These are phyloP conservation scores for Macrolepiota dolichaula DNA, from an alignment of 768 basidiomycete species.

Conservation along the genomic window DNA sequence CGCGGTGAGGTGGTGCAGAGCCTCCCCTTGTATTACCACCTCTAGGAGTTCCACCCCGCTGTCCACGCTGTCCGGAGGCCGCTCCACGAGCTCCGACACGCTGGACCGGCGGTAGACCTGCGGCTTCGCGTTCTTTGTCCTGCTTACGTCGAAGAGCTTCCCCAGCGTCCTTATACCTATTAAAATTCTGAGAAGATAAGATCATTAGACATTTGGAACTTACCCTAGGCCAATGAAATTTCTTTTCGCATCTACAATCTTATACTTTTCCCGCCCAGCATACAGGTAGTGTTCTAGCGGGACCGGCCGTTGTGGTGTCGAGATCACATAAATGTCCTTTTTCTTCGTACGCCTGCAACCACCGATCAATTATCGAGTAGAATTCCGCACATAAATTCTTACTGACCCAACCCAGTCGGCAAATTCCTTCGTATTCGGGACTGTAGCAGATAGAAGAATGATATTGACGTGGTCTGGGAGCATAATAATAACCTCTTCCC, in stretches of 20 bases:
- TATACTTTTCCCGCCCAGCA: slow-evolving; percentile 89
- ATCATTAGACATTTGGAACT: slow-evolving; percentile 18
- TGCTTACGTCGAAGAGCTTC: slow-evolving; percentile 91
- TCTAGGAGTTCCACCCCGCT: slow-evolving; percentile 43
- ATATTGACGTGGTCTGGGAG: slow-evolving; percentile 98
- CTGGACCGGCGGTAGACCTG: slow-evolving; percentile 84
- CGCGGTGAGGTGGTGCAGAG: slow-evolving; percentile 25
- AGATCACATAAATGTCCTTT: slow-evolving; percentile 99
- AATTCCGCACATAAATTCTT: background rate
- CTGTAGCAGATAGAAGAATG: slow-evolving; percentile 94
- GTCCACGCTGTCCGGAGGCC: slow-evolving; percentile 40
- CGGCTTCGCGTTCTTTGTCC: slow-evolving; percentile 96
- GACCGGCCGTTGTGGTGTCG: slow-evolving; percentile 92
- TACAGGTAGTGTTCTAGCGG: slow-evolving; percentile 97
- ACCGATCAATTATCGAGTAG: slow-evolving; percentile 7
- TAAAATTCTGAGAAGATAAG: background rate
- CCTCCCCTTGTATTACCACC: slow-evolving; percentile 29
- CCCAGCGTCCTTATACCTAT: slow-evolving; percentile 85
- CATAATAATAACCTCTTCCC: slow-evolving; percentile 99
- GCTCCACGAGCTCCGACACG: slow-evolving; percentile 79
- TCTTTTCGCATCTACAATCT: slow-evolving; percentile 84
- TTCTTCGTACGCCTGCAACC: slow-evolving; percentile 87
- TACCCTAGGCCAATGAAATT: slow-evolving; percentile 74
- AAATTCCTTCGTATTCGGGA: slow-evolving; percentile 97
- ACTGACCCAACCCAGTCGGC: slow-evolving; percentile 98